These are phyloP conservation scores for Kingdonia uniflora DNA, from an alignment of 164 flowering plant genomes.

Conservation along the genomic window DNA sequence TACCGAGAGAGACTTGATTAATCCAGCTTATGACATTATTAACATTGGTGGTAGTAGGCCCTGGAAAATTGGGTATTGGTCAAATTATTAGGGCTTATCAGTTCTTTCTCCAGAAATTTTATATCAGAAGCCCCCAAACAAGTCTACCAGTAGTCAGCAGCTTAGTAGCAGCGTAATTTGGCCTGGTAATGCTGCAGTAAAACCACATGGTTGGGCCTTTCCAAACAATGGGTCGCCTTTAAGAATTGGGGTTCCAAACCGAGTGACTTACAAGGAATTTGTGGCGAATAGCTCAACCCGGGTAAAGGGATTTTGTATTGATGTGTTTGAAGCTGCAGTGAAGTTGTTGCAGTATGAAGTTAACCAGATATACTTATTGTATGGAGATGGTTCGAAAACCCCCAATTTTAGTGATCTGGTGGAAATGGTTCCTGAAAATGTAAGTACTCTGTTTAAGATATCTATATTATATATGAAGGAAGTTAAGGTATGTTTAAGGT, in stretches of 20 bases:
- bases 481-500: background rate
- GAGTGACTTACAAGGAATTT: slow-evolving; percentile 59
- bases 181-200: slow-evolving; percentile 59
- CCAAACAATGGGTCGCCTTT: slow-evolving; percentile 77
- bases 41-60: slow-evolving; percentile 51
- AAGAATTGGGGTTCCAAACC: slow-evolving; percentile 64
- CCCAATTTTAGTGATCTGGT: slow-evolving; percentile 55
- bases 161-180: slow-evolving; percentile 53
- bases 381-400: slow-evolving; percentile 57
- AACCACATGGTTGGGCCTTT: slow-evolving; percentile 92
- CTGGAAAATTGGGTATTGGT: slow-evolving; percentile 74
- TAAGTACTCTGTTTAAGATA: slow-evolving; percentile 27
- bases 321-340: slow-evolving; percentile 80
- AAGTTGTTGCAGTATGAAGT: slow-evolving; percentile 71
- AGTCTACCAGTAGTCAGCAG: slow-evolving; percentile 36
- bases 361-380: slow-evolving; percentile 43
- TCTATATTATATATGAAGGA: background rate
- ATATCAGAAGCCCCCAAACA: slow-evolving; percentile 42
- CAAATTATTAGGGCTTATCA: slow-evolving; percentile 72
- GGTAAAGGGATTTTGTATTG: slow-evolving; percentile 66
- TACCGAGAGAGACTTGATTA: slow-evolving; percentile 37
- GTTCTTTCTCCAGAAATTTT: slow-evolving; percentile 53
- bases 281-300: slow-evolving; percentile 37
- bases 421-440: slow-evolving; percentile 40
- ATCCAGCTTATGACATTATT: slow-evolving; percentile 60